phyloP scores from a whole-genome alignment of 1,139 yeast species.

The Scheffersomyces insectosa region DNA sequence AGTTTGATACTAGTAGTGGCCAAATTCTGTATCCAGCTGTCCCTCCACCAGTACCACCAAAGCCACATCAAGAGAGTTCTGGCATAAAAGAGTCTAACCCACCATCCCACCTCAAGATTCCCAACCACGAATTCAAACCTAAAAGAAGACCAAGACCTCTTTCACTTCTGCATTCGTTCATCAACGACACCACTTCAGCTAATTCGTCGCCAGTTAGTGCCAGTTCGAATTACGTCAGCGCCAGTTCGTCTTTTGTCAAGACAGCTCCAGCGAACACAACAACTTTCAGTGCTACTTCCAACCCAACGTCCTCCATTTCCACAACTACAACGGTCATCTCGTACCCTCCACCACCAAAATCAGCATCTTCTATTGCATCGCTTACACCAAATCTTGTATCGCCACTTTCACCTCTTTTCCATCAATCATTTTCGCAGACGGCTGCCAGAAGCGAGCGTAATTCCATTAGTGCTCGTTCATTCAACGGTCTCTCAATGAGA shows the following conservation, averaged over 20 bases:
- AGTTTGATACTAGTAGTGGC: not conserved
- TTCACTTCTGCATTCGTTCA: conserved; percentile 36
- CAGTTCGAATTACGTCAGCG: not conserved
- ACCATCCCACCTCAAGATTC: conserved; percentile 20
- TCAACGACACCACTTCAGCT: conserved; percentile 8
- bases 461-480: not conserved
- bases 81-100: not conserved
- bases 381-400: conserved; percentile 36
- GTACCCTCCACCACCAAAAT: conserved; percentile 11
- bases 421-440: conserved; percentile 36
- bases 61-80: conserved; percentile 1
- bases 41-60: conserved; percentile 3
- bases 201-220: conserved; percentile 2
- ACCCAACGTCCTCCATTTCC: conserved; percentile 2
- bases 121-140: conserved; percentile 36
- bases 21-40: conserved; percentile 1
- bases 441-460: conserved; percentile 6
- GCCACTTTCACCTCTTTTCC: conserved; percentile 45
- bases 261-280: conserved; percentile 22
- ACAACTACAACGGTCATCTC: conserved; percentile 2
- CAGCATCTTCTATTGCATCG: conserved; percentile 19
- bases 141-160: conserved; percentile 47
- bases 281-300: conserved; percentile 9
- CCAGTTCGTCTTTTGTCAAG: conserved; percentile 8
- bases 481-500: not conserved